Conservation (phyloP, 768 basidiomycete species). For the Tubosaeta brunneosetosa region DNA sequence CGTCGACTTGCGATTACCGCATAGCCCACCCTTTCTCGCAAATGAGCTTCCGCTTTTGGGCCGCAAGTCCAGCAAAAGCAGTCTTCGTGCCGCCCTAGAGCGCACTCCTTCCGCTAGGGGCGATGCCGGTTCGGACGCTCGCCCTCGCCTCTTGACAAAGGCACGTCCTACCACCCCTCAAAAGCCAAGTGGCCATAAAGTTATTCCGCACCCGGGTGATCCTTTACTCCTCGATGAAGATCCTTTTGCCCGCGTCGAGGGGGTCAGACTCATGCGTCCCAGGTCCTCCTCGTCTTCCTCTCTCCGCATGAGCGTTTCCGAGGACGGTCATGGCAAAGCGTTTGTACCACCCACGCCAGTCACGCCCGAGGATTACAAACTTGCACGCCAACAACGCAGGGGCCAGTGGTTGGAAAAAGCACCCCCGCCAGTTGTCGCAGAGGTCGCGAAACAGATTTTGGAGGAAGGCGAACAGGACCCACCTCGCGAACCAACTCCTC, state of each 20-base stretch:
- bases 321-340: not conserved
- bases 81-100: conserved; percentile 7
- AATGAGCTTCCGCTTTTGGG: conserved; percentile 13
- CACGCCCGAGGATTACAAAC: conserved; percentile 37
- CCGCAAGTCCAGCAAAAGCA: conserved; percentile 17
- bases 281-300: conserved; percentile 4
- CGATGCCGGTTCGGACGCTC: conserved; percentile 14
- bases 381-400: conserved; percentile 38
- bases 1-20: not conserved
- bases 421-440: conserved; percentile 33
- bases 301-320: not conserved
- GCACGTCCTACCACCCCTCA: conserved; percentile 32
- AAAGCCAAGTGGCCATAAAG: conserved; percentile 15
- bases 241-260: conserved; percentile 52
- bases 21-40: conserved; percentile 1
- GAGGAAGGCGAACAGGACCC: conserved; percentile 12
- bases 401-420: conserved; percentile 39
- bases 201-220: conserved; percentile 11
- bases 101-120: conserved; percentile 10
- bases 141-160: conserved; percentile 29
- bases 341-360: conserved; percentile 8
- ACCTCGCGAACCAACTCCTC: conserved; percentile 19
- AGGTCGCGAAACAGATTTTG: conserved; percentile 23
- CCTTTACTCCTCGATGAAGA: conserved; percentile 29
- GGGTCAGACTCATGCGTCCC: conserved; percentile 44